phyloP scores from a whole-genome alignment of 2,329 filamentous ascomycete genomes.

The Pseudocercospora vitis region DNA sequence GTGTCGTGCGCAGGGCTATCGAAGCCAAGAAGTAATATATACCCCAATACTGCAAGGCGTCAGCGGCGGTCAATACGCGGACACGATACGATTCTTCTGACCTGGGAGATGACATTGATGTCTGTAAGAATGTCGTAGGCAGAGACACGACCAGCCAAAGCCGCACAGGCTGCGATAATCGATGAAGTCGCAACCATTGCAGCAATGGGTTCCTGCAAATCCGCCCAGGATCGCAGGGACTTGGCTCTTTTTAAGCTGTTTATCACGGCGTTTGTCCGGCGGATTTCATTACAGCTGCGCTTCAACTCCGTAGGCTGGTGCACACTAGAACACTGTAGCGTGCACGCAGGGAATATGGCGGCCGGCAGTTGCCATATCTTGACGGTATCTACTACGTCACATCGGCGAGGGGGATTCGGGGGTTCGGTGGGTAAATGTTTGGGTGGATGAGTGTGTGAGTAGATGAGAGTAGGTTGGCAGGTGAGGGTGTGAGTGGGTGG shows the following conservation, averaged over 20 bases:
- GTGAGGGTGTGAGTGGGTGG: too few species aligned
- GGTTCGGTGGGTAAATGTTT: too few species aligned
- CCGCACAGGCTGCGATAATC: not conserved
- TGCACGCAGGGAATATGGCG: not conserved
- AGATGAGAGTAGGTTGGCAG: too few species aligned
- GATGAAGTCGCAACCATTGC: not conserved
- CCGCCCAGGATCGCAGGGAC: not conserved
- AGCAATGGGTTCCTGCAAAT: not conserved
- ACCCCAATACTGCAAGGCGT: not conserved
- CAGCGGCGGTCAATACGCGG: not conserved
- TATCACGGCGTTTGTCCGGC: not conserved
- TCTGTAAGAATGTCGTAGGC: not conserved
- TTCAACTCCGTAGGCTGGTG: too few species aligned
- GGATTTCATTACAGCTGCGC: not conserved
- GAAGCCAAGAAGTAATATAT: too few species aligned
- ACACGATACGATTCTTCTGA: not conserved
- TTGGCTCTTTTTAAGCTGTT: slow-evolving; percentile 2
- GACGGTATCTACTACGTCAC: not conserved
- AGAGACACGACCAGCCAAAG: not conserved
- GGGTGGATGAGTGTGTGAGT: too few species aligned
- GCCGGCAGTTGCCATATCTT: not conserved
- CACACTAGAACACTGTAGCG: not conserved
- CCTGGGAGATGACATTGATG: not conserved
- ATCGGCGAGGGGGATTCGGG: not conserved
- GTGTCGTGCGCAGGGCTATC: too few species aligned